Conservation (phyloP, 2,329 filamentous ascomycete species). For the Verticillium albo-atrum region DNA sequence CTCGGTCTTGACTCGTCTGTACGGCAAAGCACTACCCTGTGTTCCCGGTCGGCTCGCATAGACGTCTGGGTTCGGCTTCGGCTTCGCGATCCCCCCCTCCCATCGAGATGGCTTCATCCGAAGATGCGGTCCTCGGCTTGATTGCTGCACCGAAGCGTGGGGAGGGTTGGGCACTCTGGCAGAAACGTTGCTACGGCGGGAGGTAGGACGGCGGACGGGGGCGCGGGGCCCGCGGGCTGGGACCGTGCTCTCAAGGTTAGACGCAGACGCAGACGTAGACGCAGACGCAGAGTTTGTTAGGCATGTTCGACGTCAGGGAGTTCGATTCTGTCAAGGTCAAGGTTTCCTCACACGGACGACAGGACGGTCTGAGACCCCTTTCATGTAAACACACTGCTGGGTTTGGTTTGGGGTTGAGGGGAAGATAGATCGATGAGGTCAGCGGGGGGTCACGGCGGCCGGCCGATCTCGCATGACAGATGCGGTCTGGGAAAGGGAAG, state of each 20-base stretch:
- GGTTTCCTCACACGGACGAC: background rate
- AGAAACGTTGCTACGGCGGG: too few relatives aligned
- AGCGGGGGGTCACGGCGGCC: background rate
- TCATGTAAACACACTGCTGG: too few relatives aligned
- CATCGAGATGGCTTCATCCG: background rate
- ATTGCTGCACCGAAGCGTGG: background rate
- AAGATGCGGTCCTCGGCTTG: background rate
- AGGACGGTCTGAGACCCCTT: background rate
- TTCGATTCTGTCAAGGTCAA: background rate
- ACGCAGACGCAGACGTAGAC: background rate
- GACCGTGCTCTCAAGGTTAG: background rate
- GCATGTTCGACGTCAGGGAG: background rate
- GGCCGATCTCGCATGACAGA: background rate
- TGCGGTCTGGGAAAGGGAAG: background rate
- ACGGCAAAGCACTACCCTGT: too few relatives aligned
- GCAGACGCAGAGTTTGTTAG: background rate
- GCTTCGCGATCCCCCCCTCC: background rate
- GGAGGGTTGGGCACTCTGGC: background rate
- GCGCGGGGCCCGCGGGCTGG: background rate
- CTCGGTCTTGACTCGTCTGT: background rate
- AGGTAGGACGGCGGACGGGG: background rate
- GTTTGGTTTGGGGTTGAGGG: background rate
- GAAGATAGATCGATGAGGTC: background rate
- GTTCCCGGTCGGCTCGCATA: too few relatives aligned
- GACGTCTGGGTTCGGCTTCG: background rate